Base-by-base conservation (phyloP, 192 early-diverging fungal genomes). In the Coemansia sp. region DNA sequence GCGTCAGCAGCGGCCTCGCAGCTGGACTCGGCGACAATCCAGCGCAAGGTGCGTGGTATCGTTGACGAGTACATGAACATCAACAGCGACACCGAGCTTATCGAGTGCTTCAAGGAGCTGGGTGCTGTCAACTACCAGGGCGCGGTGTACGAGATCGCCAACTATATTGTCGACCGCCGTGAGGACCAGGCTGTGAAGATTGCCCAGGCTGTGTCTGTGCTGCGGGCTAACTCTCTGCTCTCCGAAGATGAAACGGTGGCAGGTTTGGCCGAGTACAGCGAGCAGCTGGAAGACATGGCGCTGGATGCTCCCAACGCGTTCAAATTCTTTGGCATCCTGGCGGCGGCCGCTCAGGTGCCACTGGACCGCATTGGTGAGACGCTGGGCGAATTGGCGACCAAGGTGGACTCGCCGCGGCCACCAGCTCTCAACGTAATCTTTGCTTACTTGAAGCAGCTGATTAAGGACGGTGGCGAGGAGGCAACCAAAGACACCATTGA, bases 261-360 rank as follows among this genome's bases (percentile, higher is more conserved):
- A 7, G 87, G 80, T 14, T 81, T 88, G 43, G 69, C 80, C 35
- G 79, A 82, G 45, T 79, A 76, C 24, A 68, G 82, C 63, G 88
- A 87, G 63, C 60, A 83, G 56, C 70, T 91, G 50, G 85, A 89
- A 41, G 94, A 95, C 63, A 74, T 91, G 45, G 84, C 85, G 8
- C 78, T 85, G 35, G 92, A 94, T 71, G 84, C 86, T 1, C 91
- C 91, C 19, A 77, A 85, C 45, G 87, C 85, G 10, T 88, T 84
- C 79, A 82, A 78, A 38, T 85, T 80, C 79, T 79, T 88, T 50
- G 88, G 83, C 32, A 85, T 83, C 57, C 71, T 92, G 35, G 66
- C 92, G 58, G 79, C 77, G 27, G 73, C 65, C n/a, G 76, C 80
- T 5, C 70, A 60, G 25, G 73, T 90, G 57, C 81, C 87, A n/a